Evolutionary conservation across 257 asterid genomes (phyloP), one percentile per base, ranked within the genome.

Genomic region (Plantago major): DNA sequence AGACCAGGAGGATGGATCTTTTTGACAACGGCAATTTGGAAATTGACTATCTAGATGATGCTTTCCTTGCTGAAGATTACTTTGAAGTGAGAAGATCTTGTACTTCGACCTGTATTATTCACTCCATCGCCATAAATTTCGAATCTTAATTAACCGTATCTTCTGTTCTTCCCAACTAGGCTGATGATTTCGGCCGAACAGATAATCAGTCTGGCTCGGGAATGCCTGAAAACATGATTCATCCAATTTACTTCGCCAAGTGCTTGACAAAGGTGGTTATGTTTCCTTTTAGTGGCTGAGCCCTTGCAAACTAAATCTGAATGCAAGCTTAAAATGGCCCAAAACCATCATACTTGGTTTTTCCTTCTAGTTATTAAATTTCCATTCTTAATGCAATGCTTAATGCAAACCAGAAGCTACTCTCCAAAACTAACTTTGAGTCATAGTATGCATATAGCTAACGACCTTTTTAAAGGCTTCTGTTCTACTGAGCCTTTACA

Each of bases 221-320:
- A 55, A 79, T 75, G 87, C 86, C 91, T 42, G 78, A 70, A 47
- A 68, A 72, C 67, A 73, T 63, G 87, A 73, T 78, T 55, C 96
- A 88, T 75, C 96, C 96, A 55, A 67, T 78, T 72, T 78, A 88
- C 81, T 88, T 88, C 62, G 77, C 95, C 40, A 88, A 82, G 78
- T 83, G 96, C 83, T 72, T 88, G 81, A 73, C 75, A 62, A 81
- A 83, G 91, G 96, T 88, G 69, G 66, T 64, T 57, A 51, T 18
- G 61, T 18, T 67, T 50, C 58, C 28, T 52, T 52, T 62, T 55
- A 44, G 66, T 49, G 46, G 67, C 76, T 60, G 48, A 51, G 33
- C n/a, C 19, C 62, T 18, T 13, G 67, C 44, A 38, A 22, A 11
- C 55, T 64, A 58, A 17, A 63, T 55, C 18, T 33, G 50, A 60